These are phyloP conservation scores for Pestalotiopsis sp. DNA, from an alignment of 2,329 filamentous ascomycete genomes.

Conservation along the genomic window DNA sequence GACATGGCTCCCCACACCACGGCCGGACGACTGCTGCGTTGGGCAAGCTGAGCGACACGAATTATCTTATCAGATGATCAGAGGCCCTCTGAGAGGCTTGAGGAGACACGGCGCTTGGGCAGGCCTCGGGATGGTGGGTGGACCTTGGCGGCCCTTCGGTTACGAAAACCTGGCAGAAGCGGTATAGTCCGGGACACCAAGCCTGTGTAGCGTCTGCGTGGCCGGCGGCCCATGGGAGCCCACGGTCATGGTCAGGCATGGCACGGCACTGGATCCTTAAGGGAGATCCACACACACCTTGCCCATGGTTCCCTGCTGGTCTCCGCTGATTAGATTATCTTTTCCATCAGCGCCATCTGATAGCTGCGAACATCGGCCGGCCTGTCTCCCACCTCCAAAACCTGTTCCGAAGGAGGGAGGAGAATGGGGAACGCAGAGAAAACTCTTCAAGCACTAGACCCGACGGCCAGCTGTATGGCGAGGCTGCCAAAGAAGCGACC, in stretches of 20 bases:
- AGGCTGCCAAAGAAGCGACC: background rate
- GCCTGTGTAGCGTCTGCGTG: background rate
- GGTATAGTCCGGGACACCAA: background rate
- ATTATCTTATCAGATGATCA: slow-evolving; percentile 19
- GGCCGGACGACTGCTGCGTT: slow-evolving; percentile 6
- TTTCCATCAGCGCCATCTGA: slow-evolving; percentile 4
- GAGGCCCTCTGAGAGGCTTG: background rate
- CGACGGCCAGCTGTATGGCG: no score
- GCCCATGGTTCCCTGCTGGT: background rate
- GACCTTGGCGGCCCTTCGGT: background rate
- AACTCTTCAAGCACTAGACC: background rate
- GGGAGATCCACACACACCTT: background rate
- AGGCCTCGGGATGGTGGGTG: background rate
- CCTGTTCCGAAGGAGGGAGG: background rate
- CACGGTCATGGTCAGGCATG: no score
- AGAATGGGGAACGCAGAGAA: background rate
- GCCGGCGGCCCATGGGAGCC: background rate
- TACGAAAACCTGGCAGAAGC: slow-evolving; percentile 2
- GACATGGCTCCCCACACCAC: slow-evolving; percentile 11
- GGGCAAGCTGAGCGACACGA: slow-evolving; percentile 8
- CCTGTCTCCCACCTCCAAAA: background rate
- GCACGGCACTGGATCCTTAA: background rate
- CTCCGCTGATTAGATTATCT: slow-evolving; percentile 11
- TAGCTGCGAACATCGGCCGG: slow-evolving; percentile 7
- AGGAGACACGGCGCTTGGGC: no score